Evolutionary conservation across 2,329 filamentous ascomycete genomes (phyloP).

Genomic region (Ophiocordyceps unilateralis): DNA sequence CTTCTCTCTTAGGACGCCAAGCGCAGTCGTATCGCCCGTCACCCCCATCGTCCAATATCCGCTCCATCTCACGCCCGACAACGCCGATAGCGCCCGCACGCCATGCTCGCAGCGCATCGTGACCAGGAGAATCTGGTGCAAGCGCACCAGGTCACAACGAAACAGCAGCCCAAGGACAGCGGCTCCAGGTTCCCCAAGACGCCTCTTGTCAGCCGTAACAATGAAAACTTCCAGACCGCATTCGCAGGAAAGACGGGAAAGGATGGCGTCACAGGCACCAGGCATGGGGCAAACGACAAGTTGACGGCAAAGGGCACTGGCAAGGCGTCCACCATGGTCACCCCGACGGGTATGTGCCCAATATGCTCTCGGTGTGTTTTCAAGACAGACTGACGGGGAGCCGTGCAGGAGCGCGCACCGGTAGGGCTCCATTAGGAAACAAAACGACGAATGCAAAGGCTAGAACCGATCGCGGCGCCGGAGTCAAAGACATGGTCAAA

Average conservation of each 20-base stretch:
- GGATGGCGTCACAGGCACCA: conserved; percentile 25
- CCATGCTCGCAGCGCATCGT: conserved; percentile 59
- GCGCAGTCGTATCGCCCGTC: neutral
- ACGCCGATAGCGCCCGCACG: conserved; percentile 1
- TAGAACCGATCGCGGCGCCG: conserved; percentile 46
- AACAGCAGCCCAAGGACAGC: conserved; percentile 71
- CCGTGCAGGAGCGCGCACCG: conserved; percentile 32
- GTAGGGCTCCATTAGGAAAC: conserved; percentile 67
- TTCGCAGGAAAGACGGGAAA: conserved; percentile 25
- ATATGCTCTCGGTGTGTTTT: neutral
- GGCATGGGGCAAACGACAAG: conserved; percentile 15
- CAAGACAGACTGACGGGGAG: conserved; percentile 8
- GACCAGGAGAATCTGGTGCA: conserved; percentile 83
- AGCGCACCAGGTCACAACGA: conserved; percentile 54
- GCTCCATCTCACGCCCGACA: neutral
- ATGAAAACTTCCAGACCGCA: conserved; percentile 53
- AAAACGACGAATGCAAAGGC: conserved; percentile 95
- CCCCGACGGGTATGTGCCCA: conserved; percentile 52
- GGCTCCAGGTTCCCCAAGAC: conserved; percentile 64
- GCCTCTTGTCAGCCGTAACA: conserved; percentile 62
- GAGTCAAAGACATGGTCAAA: conserved; percentile 39
- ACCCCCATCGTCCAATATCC: neutral
- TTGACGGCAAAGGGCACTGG: conserved; percentile 28
- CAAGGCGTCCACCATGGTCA: conserved; percentile 45
- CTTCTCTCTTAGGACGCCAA: no score